Conservation (phyloP, 2,329 filamentous ascomycete genomes). For the Neonectria ditissima region DNA sequence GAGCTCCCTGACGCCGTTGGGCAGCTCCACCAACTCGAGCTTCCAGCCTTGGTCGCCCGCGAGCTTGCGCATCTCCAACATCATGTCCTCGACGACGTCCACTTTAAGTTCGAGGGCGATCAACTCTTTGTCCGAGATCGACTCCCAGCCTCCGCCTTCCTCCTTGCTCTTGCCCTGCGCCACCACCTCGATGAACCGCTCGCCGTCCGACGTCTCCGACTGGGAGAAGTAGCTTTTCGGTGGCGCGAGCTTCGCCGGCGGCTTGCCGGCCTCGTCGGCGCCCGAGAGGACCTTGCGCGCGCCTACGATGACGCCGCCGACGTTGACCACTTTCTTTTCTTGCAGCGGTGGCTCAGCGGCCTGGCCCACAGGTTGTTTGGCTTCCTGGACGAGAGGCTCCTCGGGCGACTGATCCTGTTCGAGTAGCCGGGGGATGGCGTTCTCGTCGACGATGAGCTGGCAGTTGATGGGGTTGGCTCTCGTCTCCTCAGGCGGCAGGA, state of each 20-base stretch:
- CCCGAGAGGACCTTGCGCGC: conserved; percentile 61
- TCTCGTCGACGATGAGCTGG: conserved; percentile 71
- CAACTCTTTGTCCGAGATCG: conserved; percentile 74
- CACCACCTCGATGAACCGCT: conserved; percentile 57
- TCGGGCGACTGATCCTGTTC: conserved; percentile 47
- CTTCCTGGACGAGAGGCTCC: conserved; percentile 44
- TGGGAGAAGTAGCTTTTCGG: conserved; percentile 56
- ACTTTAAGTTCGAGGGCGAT: conserved; percentile 75
- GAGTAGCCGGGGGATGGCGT: conserved; percentile 53
- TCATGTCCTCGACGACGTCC: conserved; percentile 76
- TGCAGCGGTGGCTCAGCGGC: conserved; percentile 39
- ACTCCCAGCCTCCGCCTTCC: conserved; percentile 71
- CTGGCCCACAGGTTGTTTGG: conserved; percentile 27
- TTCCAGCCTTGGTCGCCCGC: conserved; percentile 82
- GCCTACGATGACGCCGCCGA: conserved; percentile 67
- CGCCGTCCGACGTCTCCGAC: conserved; percentile 35
- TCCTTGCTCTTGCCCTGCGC: conserved; percentile 60
- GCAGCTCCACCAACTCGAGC: conserved; percentile 80
- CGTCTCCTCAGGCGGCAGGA: conserved; percentile 82
- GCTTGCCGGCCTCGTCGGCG: conserved; percentile 61
- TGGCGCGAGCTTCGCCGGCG: conserved; percentile 58
- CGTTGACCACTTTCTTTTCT: conserved; percentile 55
- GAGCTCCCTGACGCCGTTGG: conserved; percentile 69
- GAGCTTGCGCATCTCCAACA: conserved; percentile 74
- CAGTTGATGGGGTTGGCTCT: conserved; percentile 83